Base-by-base conservation (phyloP, 2,329 filamentous ascomycete genomes). In the Colletotrichum lentis region DNA sequence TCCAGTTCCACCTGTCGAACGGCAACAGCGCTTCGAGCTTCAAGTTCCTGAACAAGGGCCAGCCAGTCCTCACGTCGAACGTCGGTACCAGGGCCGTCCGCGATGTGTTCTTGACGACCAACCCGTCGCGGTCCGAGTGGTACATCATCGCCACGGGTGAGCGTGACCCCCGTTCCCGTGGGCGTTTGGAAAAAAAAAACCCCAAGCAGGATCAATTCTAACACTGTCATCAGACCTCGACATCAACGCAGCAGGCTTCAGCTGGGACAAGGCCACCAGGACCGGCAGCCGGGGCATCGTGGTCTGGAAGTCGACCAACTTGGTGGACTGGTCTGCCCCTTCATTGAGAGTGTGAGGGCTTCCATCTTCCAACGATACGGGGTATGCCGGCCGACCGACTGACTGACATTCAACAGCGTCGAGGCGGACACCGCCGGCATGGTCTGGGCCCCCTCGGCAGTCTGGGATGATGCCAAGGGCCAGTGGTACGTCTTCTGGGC, bases 401-500 rank as follows among this genome's bases (percentile, higher is more conserved):
- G 31, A 35, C 31, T 10, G 10, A 35, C 8, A 35, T 10, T 35
- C 8, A 2, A 11, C 37, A 80, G 76, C 5, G 62, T 80, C 7
- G 78, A 80, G 55, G 65, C 62, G 0, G 73, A 72, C 1, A 78
- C 76, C 1, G 77, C 78, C 1, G 78, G 78, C 6, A 80, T 79
- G 77, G 72, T 73, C 1, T 80, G 77, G 78, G 78, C 78, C 0
- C 78, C 78, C 0, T 79, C 77, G 0, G 78, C 72, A 5, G 76
- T 80, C 31, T 80, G 74, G 76, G 74, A 80, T 24, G 74, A 77
- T 14, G 73, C 59, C 1, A 73, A 73, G 5, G 72, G 74, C 18
- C 77, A 81, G 50, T 85, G 82, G 73, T 79, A 82, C 20, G 79
- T 85, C 53, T 82, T 83, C 73, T 85, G 83, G 84, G 77, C 84